Conservation (phyloP, 345 rosid genomes). For the Carallia pectinifolia region DNA sequence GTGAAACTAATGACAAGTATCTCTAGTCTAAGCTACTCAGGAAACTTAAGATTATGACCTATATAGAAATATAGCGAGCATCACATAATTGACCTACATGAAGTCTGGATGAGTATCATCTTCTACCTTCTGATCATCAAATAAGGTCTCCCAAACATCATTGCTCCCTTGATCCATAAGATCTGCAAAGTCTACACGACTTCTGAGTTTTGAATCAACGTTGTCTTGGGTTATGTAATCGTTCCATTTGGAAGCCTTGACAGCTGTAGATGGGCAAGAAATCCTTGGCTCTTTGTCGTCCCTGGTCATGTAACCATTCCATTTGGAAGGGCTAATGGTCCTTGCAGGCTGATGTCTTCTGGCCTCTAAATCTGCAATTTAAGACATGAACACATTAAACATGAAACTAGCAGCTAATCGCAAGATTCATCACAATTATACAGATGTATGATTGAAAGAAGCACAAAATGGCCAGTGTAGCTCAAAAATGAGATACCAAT, state of each 20-base stretch:
- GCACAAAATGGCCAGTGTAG: too few species aligned
- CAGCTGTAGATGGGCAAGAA: conserved; percentile 4
- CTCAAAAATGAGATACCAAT: too few species aligned
- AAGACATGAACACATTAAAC: neutral
- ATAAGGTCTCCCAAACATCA: conserved; percentile 21
- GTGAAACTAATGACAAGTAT: neutral
- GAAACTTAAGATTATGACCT: neutral
- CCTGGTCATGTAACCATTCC: conserved; percentile 21
- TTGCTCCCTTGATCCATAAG: conserved; percentile 8
- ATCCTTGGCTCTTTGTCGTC: conserved; percentile 12
- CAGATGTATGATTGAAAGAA: too few species aligned
- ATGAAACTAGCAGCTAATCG: neutral
- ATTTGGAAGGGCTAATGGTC: conserved; percentile 11
- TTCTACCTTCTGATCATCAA: conserved; percentile 43
- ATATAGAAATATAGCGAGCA: neutral
- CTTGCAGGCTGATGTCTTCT: neutral
- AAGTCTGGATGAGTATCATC: conserved; percentile 79
- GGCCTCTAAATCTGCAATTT: conserved; percentile 13
- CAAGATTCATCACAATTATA: too few species aligned
- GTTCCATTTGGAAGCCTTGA: conserved; percentile 43
- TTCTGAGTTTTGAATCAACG: neutral
- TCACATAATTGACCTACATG: conserved; percentile 13
- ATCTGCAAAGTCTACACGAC: conserved; percentile 11
- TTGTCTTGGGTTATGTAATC: conserved; percentile 37
- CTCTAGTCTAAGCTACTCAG: neutral